A percentile compares a stretch with the other conserved stretches of the same genome.
These are phyloP conservation scores for Acorus calamus DNA, from an alignment of 106 monocot species.

Conservation along the genomic window DNA sequence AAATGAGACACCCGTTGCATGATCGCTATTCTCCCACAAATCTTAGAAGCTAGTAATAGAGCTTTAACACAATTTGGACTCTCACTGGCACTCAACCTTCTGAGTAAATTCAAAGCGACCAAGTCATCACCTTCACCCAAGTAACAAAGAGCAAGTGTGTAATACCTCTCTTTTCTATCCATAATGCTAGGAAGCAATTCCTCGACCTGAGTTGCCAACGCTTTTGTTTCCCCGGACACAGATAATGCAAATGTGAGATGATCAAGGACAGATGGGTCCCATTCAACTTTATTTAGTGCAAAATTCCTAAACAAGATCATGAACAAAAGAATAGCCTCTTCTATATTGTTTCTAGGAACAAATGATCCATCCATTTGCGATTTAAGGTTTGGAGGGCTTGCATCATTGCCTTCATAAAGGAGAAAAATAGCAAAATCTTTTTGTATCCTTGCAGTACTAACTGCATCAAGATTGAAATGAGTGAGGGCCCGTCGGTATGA, in stretches of 20 bases:
- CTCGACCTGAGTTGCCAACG: slow-evolving; percentile 48
- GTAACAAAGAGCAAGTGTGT: slow-evolving; percentile 77
- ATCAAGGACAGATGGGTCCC: slow-evolving; percentile 70
- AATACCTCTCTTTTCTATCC: slow-evolving; percentile 51
- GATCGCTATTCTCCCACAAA: slow-evolving; percentile 36
- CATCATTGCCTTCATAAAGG: slow-evolving; percentile 74
- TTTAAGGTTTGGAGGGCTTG: slow-evolving; percentile 47
- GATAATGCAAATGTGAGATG: slow-evolving; percentile 80
- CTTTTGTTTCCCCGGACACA: slow-evolving; percentile 44
- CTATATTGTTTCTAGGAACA: slow-evolving; percentile 62
- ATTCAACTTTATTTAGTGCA: slow-evolving; percentile 39
- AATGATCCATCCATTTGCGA: slow-evolving; percentile 62
- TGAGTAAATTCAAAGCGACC: slow-evolving; percentile 62
- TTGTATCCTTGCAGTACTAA: slow-evolving; percentile 37
- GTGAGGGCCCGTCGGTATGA: slow-evolving; percentile 63
- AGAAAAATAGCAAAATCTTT: slow-evolving; percentile 90
- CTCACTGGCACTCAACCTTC: slow-evolving; percentile 44
- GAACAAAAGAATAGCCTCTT: slow-evolving; percentile 84
- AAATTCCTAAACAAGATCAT: slow-evolving; percentile 65
- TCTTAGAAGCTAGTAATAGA: slow-evolving; percentile 72
- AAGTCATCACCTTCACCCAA: slow-evolving; percentile 49
- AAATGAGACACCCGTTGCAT: slow-evolving; percentile 50
- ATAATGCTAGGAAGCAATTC: slow-evolving; percentile 57
- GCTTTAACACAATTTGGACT: slow-evolving; percentile 50
- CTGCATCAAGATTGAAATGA: slow-evolving; percentile 60